phyloP scores from a whole-genome alignment of 192 early-diverging fungal species.

The Lunasporangiospora selenospora region DNA sequence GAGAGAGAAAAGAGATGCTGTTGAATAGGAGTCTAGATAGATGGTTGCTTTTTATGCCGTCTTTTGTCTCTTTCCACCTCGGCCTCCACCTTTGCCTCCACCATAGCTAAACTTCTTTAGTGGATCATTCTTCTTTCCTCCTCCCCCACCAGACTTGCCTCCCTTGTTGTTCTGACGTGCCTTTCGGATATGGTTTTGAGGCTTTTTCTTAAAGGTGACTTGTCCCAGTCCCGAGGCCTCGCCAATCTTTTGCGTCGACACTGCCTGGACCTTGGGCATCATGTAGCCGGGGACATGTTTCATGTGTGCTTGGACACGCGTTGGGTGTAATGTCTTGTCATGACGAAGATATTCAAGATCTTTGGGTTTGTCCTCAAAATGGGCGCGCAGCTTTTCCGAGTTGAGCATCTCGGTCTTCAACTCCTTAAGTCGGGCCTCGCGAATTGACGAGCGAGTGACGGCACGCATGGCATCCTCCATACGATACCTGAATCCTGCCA shows the following conservation, averaged over 20 bases:
- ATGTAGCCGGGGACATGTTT: constrained; percentile 94
- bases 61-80: constrained; percentile 43
- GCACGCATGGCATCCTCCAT: constrained; percentile 82
- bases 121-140: constrained; percentile 48
- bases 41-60: constrained; percentile 25
- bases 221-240: constrained; percentile 21
- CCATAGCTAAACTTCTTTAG: constrained; percentile 45
- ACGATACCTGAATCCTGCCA: constrained; percentile 94
- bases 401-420: constrained; percentile 94
- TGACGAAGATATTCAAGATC: constrained; percentile 93
- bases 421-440: constrained; percentile 95
- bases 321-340: constrained; percentile 87
- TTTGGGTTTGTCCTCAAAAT: constrained; percentile 96
- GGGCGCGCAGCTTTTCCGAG: constrained; percentile 89
- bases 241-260: constrained; percentile 42
- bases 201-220: constrained; percentile 42
- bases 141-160: constrained; percentile 2
- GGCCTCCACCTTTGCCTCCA: constrained; percentile 22
- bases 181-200: constrained; percentile 31
- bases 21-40: no score
- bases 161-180: constrained; percentile 12
- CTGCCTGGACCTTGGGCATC: constrained; percentile 76
- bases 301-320: constrained; percentile 85
- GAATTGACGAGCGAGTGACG: constrained; percentile 78
- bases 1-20: no score